Conservation (phyloP, 2,329 filamentous ascomycete genomes). For the Fusarium haematococcum region DNA sequence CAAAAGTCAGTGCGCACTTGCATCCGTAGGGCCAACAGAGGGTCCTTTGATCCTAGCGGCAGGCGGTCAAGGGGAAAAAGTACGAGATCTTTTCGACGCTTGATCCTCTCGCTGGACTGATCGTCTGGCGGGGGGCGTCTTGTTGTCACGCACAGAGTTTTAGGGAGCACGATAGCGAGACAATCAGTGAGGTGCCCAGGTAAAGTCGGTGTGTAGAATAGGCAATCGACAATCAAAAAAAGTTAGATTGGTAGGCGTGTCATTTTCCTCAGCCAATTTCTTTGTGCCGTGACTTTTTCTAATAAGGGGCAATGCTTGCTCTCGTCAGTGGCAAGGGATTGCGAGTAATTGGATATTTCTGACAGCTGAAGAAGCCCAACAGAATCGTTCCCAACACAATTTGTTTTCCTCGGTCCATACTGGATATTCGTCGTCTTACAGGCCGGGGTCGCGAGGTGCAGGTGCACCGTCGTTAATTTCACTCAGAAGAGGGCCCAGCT, state of each 20-base stretch:
- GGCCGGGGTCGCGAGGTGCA: not conserved
- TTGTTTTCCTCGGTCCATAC: conserved; percentile 8
- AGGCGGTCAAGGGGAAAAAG: not conserved
- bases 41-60: not conserved
- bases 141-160: not conserved
- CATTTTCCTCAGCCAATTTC: not conserved
- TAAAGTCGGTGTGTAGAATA: conserved; percentile 35
- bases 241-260: not conserved
- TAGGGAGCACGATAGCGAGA: not conserved
- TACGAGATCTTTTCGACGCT: not conserved
- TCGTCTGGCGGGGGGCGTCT: not conserved
- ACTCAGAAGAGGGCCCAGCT: not conserved
- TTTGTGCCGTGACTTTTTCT: not conserved
- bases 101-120: not conserved
- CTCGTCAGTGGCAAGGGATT: conserved; percentile 20
- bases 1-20: not conserved
- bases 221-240: conserved; percentile 20
- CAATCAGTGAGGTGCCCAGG: not conserved
- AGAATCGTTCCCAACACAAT: conserved; percentile 30
- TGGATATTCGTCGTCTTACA: not conserved
- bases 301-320: conserved; percentile 16
- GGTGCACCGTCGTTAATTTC: not conserved
- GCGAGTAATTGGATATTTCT: not conserved
- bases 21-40: not conserved
- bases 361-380: conserved; percentile 18